Evolutionary conservation across 163 green algal species (phyloP).

Genomic region (Chlorella variabilis): DNA sequence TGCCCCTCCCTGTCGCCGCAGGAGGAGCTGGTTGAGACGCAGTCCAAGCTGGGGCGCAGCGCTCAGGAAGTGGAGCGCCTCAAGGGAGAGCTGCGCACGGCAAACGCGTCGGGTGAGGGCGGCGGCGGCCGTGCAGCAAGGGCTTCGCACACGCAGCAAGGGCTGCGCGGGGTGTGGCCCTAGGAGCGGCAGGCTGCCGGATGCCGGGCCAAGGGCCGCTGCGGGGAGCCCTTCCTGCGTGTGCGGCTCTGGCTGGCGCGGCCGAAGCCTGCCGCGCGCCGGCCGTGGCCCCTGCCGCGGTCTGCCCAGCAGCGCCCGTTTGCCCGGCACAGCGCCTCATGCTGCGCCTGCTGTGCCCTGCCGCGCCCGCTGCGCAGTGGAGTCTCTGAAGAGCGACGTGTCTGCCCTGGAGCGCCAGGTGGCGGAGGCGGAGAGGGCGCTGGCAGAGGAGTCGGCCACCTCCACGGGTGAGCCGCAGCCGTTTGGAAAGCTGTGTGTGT

Average conservation of each 20-base stretch:
- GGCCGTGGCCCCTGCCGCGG: too few species aligned
- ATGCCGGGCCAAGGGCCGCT: too few species aligned
- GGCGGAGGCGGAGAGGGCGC: background rate
- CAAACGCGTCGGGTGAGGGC: constrained; percentile 5
- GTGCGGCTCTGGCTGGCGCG: too few species aligned
- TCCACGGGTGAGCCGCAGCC: constrained; percentile 20
- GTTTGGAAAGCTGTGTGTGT: too few species aligned
- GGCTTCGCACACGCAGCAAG: too few species aligned
- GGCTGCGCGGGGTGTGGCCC: too few species aligned
- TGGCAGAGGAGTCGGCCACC: constrained; percentile 36
- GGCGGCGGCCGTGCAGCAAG: too few species aligned
- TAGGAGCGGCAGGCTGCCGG: too few species aligned
- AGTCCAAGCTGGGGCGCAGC: constrained; percentile 26
- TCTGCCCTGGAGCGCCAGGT: background rate
- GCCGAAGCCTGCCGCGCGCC: too few species aligned
- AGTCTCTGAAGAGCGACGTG: constrained; percentile 33
- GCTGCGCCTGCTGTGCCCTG: background rate
- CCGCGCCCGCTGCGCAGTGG: background rate
- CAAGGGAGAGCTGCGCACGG: constrained; percentile 29
- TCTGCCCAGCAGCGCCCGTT: background rate
- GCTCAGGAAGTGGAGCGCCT: constrained; percentile 30
- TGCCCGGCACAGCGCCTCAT: background rate
- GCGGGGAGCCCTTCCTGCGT: too few species aligned
- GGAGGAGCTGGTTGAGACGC: constrained; percentile 27
- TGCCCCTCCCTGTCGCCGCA: background rate